Evolutionary conservation across 371 early-diverging fungal genomes (phyloP), one percentile per base, ranked within the genome.

Genomic region (Lichtheimia ramosa): DNA sequence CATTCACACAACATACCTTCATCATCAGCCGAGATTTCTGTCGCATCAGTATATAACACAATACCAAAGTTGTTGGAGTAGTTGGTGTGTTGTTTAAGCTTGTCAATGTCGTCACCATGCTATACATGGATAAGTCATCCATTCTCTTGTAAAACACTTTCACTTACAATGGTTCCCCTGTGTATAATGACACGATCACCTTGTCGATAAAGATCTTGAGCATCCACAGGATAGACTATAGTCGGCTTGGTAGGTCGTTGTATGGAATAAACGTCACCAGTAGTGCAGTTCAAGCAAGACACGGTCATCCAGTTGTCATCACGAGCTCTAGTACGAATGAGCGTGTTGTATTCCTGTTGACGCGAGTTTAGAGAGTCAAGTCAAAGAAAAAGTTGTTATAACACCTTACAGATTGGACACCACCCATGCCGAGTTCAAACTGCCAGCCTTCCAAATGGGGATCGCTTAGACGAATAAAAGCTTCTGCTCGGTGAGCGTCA

Each of bases 341-440:
- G 58, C 12, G 55, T 51, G 21, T 43, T 49, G 43, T 65, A 59
- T 51, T 48, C 56, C 61, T 66, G n/a, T 51, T 41, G 42, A 13
- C 23, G 5, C 18, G 27, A 1, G 7, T 3, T 49, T 23, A 51
- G 12, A 54, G 27, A 28, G 21, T 40, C 16, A 41, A 54, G 14
- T 0, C 23, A n/a, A 13, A 8, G 13, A 5, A 18, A 2, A 10
- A 21, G 62, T 49, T 56, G 48, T 58, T 63, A 63, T 16, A 16
- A 41, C 7, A 13, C 60, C 70, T 59, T 71, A 77, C 77, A 28
- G 67, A 56, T 34, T 43, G 59, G 7, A 77, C 65, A 24, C 73
- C 79, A 41, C 71, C 76, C 65, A 74, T 70, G 21, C 70, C 71
- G n/a, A 74, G 61, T 43, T 74, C 67, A 54, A 79, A 71, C 25